A percentile compares a stretch with the other conserved stretches of the same genome.
Conservation (phyloP, 1,139 yeast genomes). For the Diutina ranongensis region DNA sequence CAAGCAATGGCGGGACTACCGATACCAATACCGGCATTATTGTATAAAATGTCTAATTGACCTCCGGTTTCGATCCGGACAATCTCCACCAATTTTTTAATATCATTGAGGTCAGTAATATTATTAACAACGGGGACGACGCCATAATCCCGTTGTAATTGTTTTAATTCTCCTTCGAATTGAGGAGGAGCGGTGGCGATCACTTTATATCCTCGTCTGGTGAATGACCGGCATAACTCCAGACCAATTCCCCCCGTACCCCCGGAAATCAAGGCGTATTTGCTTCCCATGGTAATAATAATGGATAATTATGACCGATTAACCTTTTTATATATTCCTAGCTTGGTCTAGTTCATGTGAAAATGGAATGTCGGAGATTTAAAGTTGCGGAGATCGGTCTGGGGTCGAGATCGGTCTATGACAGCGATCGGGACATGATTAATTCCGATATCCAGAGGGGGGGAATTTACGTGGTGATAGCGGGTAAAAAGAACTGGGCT, state of each 20-base stretch:
- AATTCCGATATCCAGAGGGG: no score
- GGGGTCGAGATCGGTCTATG: no score
- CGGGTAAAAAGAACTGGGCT: no score
- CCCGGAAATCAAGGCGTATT: not conserved
- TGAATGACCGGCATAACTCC: not conserved
- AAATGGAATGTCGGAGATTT: no score
- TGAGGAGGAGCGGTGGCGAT: not conserved
- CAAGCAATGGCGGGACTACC: slow-evolving; percentile 20
- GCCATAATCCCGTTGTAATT: slow-evolving; percentile 19
- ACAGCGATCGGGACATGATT: no score
- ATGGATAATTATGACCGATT: no score
- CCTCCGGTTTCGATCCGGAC: slow-evolving; percentile 8
- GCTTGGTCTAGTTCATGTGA: no score
- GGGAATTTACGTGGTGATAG: no score
- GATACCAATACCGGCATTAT: slow-evolving; percentile 1
- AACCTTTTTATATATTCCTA: no score
- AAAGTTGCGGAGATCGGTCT: no score
- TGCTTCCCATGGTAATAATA: not conserved
- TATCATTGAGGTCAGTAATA: slow-evolving; percentile 19
- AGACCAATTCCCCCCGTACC: slow-evolving; percentile 4
- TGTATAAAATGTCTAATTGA: slow-evolving; percentile 8
- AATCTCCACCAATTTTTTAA: slow-evolving; percentile 10
- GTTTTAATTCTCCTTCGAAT: slow-evolving; percentile 15
- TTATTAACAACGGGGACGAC: slow-evolving; percentile 22
- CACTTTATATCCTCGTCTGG: slow-evolving; percentile 1